phyloP scores from a whole-genome alignment of 768 basidiomycete species.

The Auriscalpium vulgare region DNA sequence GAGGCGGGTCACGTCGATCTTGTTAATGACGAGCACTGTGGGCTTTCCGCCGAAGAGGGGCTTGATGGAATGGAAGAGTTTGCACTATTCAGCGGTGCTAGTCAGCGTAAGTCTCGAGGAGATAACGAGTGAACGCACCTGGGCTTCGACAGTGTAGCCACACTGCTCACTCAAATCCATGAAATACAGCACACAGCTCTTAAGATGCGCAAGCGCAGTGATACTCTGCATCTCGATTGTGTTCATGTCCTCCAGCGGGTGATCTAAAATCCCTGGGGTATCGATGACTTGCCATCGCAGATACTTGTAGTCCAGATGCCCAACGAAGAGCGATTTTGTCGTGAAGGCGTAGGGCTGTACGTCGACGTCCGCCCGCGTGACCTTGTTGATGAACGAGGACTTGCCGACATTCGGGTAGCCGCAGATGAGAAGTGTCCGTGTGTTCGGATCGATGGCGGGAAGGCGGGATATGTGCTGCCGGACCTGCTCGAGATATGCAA shows the following conservation, averaged over 20 bases:
- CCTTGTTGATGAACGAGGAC: slow-evolving; percentile 99
- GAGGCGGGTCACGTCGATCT: slow-evolving; percentile 87
- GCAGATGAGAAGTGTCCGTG: slow-evolving; percentile 93
- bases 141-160: slow-evolving; percentile 94
- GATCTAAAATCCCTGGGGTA: slow-evolving; percentile 96
- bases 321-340: slow-evolving; percentile 96
- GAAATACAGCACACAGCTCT: slow-evolving; percentile 92
- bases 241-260: slow-evolving; percentile 99
- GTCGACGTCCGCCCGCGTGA: slow-evolving; percentile 97
- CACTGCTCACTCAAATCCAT: slow-evolving; percentile 99
- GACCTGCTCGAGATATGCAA: slow-evolving; percentile 98
- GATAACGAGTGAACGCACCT: slow-evolving; percentile 41
- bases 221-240: slow-evolving; percentile 99
- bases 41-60: slow-evolving; percentile 94
- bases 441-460: slow-evolving; percentile 96
- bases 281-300: slow-evolving; percentile 99
- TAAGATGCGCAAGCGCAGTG: slow-evolving; percentile 93
- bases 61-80: slow-evolving; percentile 98
- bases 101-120: background rate
- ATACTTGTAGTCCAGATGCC: slow-evolving; percentile 98
- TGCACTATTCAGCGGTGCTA: slow-evolving; percentile 51
- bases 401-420: slow-evolving; percentile 99
- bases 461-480: slow-evolving; percentile 98
- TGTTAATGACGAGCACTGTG: slow-evolving; percentile 92
- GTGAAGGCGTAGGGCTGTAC: slow-evolving; percentile 99